These are phyloP conservation scores for Paraphaeosphaeria minitans DNA, from an alignment of 2,329 filamentous ascomycete genomes.

Conservation along the genomic window DNA sequence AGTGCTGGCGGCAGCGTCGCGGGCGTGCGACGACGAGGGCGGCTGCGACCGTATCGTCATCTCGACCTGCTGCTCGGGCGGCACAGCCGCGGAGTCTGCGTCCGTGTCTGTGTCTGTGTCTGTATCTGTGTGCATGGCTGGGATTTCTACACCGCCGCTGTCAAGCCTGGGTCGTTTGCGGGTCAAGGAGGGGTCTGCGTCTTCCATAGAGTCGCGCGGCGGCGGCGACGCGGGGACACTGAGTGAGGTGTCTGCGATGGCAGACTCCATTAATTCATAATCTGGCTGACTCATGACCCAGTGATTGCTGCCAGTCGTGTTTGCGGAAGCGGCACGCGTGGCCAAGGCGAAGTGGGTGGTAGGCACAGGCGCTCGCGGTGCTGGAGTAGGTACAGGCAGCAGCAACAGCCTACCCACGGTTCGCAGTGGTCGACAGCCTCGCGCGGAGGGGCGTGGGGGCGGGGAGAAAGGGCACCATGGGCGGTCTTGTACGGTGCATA, in stretches of 20 bases:
- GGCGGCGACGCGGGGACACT: conserved; percentile 41
- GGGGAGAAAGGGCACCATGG: conserved; percentile 32
- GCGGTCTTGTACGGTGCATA: conserved; percentile 20
- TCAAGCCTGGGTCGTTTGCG: conserved; percentile 54
- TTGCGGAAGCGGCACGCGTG: conserved; percentile 23
- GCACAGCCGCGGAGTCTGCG: conserved; percentile 18
- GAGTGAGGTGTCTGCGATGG: conserved; percentile 38
- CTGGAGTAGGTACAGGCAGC: conserved; percentile 21
- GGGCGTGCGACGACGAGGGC: conserved; percentile 31
- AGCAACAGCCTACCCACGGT: conserved; percentile 28
- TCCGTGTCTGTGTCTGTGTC: conserved; percentile 26
- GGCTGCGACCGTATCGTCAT: conserved; percentile 48
- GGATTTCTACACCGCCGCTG: conserved; percentile 41
- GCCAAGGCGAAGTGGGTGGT: conserved; percentile 22
- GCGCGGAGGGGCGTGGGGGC: conserved; percentile 22
- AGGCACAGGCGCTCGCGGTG: conserved; percentile 24
- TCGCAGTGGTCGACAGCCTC: conserved; percentile 25
- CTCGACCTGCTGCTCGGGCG: conserved; percentile 39
- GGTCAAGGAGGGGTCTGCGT: conserved; percentile 51
- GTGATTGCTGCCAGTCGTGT: conserved; percentile 19
- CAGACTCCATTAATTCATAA: conserved; percentile 42
- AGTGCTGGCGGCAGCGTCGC: conserved; percentile 19
- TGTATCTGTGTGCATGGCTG: conserved; percentile 39
- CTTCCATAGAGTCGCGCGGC: conserved; percentile 51
- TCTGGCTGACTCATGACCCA: conserved; percentile 42